Evolutionary conservation across 164 flowering plant species (phyloP).

Genomic region (Euptelea pleiosperma): DNA sequence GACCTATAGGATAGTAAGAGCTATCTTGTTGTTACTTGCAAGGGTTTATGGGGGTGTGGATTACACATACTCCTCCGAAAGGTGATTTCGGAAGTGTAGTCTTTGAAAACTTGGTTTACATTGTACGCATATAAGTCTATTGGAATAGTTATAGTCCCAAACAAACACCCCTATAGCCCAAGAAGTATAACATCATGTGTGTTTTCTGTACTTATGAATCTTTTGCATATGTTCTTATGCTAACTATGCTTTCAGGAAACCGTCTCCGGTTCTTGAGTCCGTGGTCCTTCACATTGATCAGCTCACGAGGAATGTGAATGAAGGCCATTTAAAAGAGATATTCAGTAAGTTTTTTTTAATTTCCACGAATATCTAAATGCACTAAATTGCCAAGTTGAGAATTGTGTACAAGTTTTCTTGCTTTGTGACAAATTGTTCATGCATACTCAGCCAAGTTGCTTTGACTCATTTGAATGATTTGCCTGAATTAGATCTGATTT

Average conservation of each 20-base stretch:
- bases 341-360: conserved; percentile 57
- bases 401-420: background rate
- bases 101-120: background rate
- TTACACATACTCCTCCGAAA: too few species aligned
- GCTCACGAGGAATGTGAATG: conserved; percentile 91
- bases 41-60: too few species aligned
- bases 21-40: too few species aligned
- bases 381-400: too few species aligned
- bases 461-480: background rate
- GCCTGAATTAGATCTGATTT: too few species aligned
- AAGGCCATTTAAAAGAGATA: conserved; percentile 89
- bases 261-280: conserved; percentile 70
- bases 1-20: too few species aligned
- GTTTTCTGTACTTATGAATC: background rate
- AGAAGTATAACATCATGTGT: background rate
- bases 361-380: background rate
- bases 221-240: conserved; percentile 4
- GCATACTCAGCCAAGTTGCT: too few species aligned
- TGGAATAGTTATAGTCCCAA: background rate
- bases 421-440: background rate
- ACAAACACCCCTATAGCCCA: background rate
- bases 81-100: too few species aligned
- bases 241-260: conserved; percentile 52
- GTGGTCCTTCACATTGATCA: conserved; percentile 78
- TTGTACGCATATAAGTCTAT: background rate